Evolutionary conservation across 225 moss, liverwort and hornwort genomes (phyloP).

Genomic region (Takakia lepidozioides): DNA sequence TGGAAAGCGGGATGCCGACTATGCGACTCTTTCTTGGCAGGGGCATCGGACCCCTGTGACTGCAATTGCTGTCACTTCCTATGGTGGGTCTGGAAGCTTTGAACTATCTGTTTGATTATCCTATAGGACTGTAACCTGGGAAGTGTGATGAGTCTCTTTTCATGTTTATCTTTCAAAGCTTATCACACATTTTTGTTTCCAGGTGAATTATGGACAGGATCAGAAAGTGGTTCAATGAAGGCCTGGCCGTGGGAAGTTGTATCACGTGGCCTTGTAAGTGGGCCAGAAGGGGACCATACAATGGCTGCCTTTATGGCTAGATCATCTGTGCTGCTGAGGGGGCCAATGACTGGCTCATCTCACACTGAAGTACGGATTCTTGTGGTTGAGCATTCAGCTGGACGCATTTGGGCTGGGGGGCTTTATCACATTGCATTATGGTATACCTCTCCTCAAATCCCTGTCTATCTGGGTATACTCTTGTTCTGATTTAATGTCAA

Average conservation of each 20-base stretch:
- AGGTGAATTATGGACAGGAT: conserved; percentile 98
- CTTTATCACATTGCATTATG: conserved; percentile 65
- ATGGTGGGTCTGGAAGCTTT: conserved; percentile 25
- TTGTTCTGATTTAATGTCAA: too few species aligned
- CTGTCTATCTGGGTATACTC: too few species aligned
- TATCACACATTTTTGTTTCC: conserved; percentile 7
- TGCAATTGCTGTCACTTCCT: conserved; percentile 40
- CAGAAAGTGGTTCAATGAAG: conserved; percentile 78
- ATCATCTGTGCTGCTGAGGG: conserved; percentile 47
- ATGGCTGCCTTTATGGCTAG: conserved; percentile 44
- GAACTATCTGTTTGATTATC: too few species aligned
- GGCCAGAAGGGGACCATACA: conserved; percentile 35
- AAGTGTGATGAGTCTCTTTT: conserved; percentile 1
- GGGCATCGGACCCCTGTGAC: conserved; percentile 60
- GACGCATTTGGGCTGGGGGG: conserved; percentile 90
- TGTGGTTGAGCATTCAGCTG: conserved; percentile 69
- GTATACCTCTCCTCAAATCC: conserved; percentile 55
- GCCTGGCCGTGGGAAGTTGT: conserved; percentile 75
- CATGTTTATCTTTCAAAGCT: neutral
- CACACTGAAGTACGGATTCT: conserved; percentile 74
- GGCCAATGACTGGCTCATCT: conserved; percentile 32
- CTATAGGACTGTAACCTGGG: too few species aligned
- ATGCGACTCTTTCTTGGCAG: conserved; percentile 54
- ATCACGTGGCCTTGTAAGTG: conserved; percentile 43
- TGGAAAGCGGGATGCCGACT: conserved; percentile 32